phyloP scores from a whole-genome alignment of 352 stramenopile genomes.

The Nothophytophthora sp. region DNA sequence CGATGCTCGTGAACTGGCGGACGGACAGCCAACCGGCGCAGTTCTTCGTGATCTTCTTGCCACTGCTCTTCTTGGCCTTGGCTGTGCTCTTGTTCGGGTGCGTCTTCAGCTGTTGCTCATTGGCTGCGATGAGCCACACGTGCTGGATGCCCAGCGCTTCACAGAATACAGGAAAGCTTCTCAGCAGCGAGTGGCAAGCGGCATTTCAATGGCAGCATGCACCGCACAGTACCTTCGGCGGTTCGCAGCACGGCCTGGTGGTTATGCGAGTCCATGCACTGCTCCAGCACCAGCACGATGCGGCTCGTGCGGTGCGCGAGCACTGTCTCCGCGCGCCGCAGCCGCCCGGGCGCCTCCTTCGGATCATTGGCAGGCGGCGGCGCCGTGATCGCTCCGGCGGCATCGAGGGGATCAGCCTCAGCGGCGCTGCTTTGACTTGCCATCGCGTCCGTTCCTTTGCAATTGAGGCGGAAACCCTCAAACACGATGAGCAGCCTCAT shows the following conservation, averaged over 20 bases:
- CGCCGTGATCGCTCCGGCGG: not conserved
- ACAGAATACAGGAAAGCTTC: conserved; percentile 20
- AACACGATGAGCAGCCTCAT: no score
- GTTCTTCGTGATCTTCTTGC: conserved; percentile 84
- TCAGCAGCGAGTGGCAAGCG: not conserved
- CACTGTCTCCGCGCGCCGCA: conserved; percentile 75
- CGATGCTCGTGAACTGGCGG: conserved; percentile 83
- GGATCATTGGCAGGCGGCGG: no score
- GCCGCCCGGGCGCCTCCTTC: conserved; percentile 49
- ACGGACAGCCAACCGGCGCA: conserved; percentile 85
- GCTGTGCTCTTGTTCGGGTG: conserved; percentile 35
- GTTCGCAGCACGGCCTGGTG: conserved; percentile 92
- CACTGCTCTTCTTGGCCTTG: conserved; percentile 37
- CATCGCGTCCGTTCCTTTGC: no score
- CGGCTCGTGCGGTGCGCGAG: conserved; percentile 60
- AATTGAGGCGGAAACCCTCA: no score
- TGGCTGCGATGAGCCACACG: conserved; percentile 82
- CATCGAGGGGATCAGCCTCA: no score
- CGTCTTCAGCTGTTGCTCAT: conserved; percentile 66
- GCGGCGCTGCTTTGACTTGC: no score
- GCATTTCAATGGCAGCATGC: not conserved
- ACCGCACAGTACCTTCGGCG: conserved; percentile 59
- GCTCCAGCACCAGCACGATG: conserved; percentile 78
- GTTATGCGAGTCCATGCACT: conserved; percentile 84
- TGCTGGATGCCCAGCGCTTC: conserved; percentile 91